Evolutionary conservation across 768 basidiomycete genomes (phyloP).

Genomic region (Favolaschia claudopus): DNA sequence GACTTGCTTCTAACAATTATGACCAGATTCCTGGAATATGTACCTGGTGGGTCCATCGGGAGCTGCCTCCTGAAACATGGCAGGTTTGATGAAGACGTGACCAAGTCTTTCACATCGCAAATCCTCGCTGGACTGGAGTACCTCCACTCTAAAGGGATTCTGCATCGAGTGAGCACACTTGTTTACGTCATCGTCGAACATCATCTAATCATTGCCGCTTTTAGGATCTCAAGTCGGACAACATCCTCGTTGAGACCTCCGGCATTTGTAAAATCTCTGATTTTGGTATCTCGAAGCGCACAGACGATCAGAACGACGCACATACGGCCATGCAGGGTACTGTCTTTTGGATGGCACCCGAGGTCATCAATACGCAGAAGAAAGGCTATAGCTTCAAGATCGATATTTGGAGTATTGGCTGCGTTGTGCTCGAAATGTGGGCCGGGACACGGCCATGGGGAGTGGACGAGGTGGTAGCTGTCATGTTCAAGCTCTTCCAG

Average conservation of each 20-base stretch:
- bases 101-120: slow-evolving; percentile 91
- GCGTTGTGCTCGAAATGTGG: slow-evolving; percentile 99
- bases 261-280: slow-evolving; percentile 98
- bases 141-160: slow-evolving; percentile 88
- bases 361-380: slow-evolving; percentile 86
- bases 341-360: slow-evolving; percentile 99
- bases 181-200: not conserved
- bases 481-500: slow-evolving; percentile 95
- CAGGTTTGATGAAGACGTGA: slow-evolving; percentile 90
- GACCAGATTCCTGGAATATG: slow-evolving; percentile 94
- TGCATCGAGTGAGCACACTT: slow-evolving; percentile 76
- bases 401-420: slow-evolving; percentile 98
- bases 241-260: slow-evolving; percentile 92
- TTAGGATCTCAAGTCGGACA: slow-evolving; percentile 97
- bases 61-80: slow-evolving; percentile 90
- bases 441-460: slow-evolving; percentile 95
- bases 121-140: slow-evolving; percentile 93
- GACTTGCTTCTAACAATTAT: slow-evolving; percentile 8
- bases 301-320: slow-evolving; percentile 85
- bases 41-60: slow-evolving; percentile 96
- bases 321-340: slow-evolving; percentile 97
- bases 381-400: slow-evolving; percentile 96
- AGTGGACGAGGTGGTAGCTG: slow-evolving; percentile 87
- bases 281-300: slow-evolving; percentile 98
- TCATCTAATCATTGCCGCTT: slow-evolving; percentile 11